These are phyloP conservation scores for Eucalyptus cloeziana DNA, from an alignment of 345 rosid species.

Conservation along the genomic window DNA sequence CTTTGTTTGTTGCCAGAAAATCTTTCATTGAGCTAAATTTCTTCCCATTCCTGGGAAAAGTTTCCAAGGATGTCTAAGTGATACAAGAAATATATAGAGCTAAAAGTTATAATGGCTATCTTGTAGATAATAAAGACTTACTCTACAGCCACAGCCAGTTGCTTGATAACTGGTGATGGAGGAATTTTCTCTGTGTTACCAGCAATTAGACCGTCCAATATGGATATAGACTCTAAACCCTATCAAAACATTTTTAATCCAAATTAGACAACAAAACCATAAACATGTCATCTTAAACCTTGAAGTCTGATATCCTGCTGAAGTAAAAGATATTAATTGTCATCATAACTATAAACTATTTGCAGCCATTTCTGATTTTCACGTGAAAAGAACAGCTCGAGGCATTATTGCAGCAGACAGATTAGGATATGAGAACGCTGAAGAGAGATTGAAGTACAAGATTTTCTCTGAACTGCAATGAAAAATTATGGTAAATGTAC, in stretches of 20 bases:
- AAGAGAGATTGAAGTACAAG: not conserved
- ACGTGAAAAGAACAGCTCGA: not conserved
- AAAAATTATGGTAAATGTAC: not conserved
- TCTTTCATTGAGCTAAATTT: constrained; percentile 70
- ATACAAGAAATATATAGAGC: not conserved
- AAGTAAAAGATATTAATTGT: not conserved
- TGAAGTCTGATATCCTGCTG: not conserved
- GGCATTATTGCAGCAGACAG: not conserved
- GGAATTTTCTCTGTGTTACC: constrained; percentile 54
- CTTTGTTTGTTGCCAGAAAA: constrained; percentile 50
- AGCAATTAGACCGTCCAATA: constrained; percentile 44
- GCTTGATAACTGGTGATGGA: constrained; percentile 59
- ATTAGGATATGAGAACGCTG: not conserved
- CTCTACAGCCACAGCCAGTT: constrained; percentile 71
- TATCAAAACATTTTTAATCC: constrained; percentile 6
- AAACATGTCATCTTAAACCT: not conserved
- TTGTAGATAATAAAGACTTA: constrained; percentile 26
- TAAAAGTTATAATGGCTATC: not conserved
- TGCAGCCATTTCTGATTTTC: not conserved
- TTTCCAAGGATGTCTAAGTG: not conserved
- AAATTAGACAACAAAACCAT: not conserved
- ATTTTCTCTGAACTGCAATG: not conserved
- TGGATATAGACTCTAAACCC: constrained; percentile 39
- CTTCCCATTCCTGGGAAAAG: constrained; percentile 51
- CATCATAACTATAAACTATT: not conserved